phyloP scores from a whole-genome alignment of 805 yeast genomes.

The Candida ipomoeae region DNA sequence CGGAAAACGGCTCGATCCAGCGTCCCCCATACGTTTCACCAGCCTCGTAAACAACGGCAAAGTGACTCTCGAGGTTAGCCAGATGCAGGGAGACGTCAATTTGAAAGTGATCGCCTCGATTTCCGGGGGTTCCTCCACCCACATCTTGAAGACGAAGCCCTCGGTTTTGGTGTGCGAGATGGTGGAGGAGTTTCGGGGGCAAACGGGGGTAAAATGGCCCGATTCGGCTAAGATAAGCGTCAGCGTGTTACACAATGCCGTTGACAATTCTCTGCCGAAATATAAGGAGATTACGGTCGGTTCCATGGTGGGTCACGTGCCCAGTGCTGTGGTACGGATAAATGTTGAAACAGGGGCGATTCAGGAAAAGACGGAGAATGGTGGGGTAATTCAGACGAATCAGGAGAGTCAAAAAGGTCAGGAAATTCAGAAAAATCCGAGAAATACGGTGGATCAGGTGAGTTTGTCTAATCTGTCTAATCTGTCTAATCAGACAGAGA shows the following conservation, averaged over 20 bases:
- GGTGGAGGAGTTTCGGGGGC: constrained; percentile 1
- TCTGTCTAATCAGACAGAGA: too few species aligned
- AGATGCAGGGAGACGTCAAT: background rate
- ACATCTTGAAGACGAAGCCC: constrained; percentile 7
- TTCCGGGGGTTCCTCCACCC: constrained; percentile 4
- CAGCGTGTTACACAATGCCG: constrained; percentile 9
- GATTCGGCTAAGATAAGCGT: constrained; percentile 18
- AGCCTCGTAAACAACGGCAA: constrained; percentile 33
- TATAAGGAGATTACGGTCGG: constrained; percentile 7
- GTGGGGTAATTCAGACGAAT: too few species aligned
- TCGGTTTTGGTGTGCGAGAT: constrained; percentile 4
- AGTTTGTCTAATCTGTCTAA: too few species aligned
- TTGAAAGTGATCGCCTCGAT: constrained; percentile 11
- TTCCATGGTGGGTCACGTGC: constrained; percentile 13
- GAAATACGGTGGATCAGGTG: too few species aligned
- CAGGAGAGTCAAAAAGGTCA: too few species aligned
- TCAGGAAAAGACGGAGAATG: background rate
- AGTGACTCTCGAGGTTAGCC: constrained; percentile 17
- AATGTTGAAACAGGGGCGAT: constrained; percentile 5
- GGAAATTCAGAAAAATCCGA: too few species aligned
- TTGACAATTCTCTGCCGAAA: constrained; percentile 6
- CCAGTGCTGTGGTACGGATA: constrained; percentile 15
- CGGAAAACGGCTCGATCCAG: constrained; percentile 28
- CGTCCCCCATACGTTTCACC: constrained; percentile 31
- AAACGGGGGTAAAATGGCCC: constrained; percentile 15